Base-by-base conservation (phyloP, 345 rosid species). In the Erysimum cheiranthoides region DNA sequence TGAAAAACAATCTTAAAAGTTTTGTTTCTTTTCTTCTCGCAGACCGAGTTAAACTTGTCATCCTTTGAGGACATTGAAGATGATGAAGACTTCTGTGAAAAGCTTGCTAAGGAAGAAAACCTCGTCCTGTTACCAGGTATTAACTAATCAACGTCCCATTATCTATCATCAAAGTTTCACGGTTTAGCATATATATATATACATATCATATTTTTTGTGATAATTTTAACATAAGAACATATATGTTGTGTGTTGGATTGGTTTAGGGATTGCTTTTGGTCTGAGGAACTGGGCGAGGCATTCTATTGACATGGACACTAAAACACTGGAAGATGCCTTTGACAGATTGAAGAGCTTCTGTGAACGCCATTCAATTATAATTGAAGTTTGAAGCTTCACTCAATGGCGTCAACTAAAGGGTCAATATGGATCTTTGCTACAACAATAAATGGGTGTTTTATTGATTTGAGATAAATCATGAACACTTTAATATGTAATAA, bases 211-310 rank as follows among this genome's bases (percentile, higher is more conserved):
- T 18, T 3, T 47, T 11, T 49, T 47, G 11, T 17, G 60, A 28
- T 14, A 45, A 5, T 16, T 47, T 6, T 9, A n/a, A 16, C 58
- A 40, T 25, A 40, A 11, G 3, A 64, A 14, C 39, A 12, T 1
- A 13, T 28, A 56, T 74, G 21, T 63, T 38, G 42, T 47, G 59
- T 69, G 16, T 49, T 56, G 21, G 18, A 66, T 21, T 30, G 31
- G 5, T 54, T 42, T 84, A 92, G 97, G 93, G 51, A n/a, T 66
- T 18, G 82, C 84, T 27, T 81, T 86, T 31, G 90, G 95, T 10
- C 64, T 32, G 18, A 42, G 12, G 54, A 52, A 61, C 10, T 75
- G 79, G 74, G 10, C 54, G 21, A 75, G 79, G 57, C 79, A 75
- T 25, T 68, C 74, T 18, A 68, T 75, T 4, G 74, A 75, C 57